Conservation (phyloP, 345 rosid genomes). For the Syzygium aromaticum region DNA sequence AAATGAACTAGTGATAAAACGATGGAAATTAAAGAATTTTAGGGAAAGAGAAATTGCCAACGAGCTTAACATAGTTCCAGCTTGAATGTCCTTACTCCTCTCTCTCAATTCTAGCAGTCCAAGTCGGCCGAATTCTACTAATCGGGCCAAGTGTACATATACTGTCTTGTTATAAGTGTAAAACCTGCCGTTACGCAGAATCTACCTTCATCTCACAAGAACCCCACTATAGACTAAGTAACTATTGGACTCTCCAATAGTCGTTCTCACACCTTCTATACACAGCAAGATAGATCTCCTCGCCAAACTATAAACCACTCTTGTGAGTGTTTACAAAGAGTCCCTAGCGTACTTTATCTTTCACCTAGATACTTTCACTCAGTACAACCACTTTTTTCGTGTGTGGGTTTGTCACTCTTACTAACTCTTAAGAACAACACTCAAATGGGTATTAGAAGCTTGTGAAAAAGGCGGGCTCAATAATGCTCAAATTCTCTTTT, state of each 20-base stretch:
- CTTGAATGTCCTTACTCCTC: background rate
- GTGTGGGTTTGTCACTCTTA: background rate
- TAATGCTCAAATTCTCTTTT: background rate
- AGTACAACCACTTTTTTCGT: background rate
- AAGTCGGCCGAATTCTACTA: background rate
- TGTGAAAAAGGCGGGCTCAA: background rate
- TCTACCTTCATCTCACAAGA: background rate
- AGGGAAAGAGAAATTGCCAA: background rate
- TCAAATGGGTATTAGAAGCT: background rate
- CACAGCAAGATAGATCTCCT: background rate
- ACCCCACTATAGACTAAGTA: background rate
- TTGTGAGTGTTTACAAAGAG: background rate
- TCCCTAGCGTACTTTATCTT: background rate
- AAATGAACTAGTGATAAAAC: background rate
- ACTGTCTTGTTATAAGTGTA: background rate
- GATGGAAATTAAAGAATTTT: background rate
- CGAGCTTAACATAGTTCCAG: background rate
- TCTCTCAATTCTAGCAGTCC: background rate
- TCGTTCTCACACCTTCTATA: background rate
- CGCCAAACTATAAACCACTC: background rate
- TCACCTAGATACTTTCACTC: background rate
- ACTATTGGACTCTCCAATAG: background rate
- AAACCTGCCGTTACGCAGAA: background rate
- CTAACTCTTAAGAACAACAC: background rate
- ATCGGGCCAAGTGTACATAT: background rate